A percentile compares a stretch with the other conserved stretches of the same genome.
Conservation (phyloP, 352 stramenopile genomes). For the Phytopythium ostracodes region DNA sequence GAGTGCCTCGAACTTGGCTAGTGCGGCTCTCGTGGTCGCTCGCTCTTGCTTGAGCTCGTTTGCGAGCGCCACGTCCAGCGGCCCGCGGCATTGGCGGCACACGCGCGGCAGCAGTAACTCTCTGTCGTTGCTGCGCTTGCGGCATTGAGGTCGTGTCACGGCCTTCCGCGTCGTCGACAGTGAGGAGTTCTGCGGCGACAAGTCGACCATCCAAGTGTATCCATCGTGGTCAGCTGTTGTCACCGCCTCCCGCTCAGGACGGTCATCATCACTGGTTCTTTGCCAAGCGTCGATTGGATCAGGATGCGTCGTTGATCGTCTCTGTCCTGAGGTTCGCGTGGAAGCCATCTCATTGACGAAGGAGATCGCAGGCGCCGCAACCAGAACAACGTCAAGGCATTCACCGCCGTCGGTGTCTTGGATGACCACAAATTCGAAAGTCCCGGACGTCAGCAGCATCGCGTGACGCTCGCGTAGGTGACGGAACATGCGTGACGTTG, state of each 20-base stretch:
- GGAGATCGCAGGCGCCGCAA: not conserved
- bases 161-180: not conserved
- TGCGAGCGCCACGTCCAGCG: constrained; percentile 25
- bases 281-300: not conserved
- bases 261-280: not conserved
- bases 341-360: not conserved
- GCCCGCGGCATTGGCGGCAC: constrained; percentile 27
- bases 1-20: constrained; percentile 22
- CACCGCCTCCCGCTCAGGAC: not conserved
- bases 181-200: not conserved
- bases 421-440: not conserved
- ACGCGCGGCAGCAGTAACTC: constrained; percentile 8
- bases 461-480: not conserved
- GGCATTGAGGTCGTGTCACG: not conserved
- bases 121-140: not conserved
- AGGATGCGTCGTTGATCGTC: not conserved
- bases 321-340: not conserved
- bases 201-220: not conserved
- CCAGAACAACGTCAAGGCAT: not conserved
- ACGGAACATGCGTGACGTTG: not conserved
- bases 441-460: not conserved
- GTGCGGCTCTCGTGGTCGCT: constrained; percentile 13
- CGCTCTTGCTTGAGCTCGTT: constrained; percentile 29
- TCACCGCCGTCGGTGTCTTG: not conserved
- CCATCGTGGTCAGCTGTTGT: not conserved